phyloP scores from a whole-genome alignment of 2,329 filamentous ascomycete genomes.

The Aphanocladium album region DNA sequence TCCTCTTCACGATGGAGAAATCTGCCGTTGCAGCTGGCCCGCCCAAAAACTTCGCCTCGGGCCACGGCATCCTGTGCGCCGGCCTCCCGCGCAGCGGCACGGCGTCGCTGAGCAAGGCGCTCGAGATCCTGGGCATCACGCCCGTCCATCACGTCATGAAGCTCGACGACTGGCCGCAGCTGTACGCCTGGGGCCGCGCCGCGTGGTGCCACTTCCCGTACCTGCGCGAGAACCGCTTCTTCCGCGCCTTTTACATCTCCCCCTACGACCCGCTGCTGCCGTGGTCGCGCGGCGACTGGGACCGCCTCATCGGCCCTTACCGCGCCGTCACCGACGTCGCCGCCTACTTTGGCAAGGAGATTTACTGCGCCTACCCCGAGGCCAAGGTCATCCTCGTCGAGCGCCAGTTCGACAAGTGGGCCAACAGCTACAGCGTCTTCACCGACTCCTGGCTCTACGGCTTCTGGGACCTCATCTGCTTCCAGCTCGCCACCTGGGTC shows the following conservation, averaged over 20 bases:
- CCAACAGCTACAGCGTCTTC: slow-evolving; percentile 10
- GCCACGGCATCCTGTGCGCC: slow-evolving; percentile 13
- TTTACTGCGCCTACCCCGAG: slow-evolving; percentile 8
- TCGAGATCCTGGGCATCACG: slow-evolving; percentile 10
- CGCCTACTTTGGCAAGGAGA: slow-evolving; percentile 6
- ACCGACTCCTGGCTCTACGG: slow-evolving; percentile 11
- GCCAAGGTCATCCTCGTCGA: slow-evolving; percentile 8
- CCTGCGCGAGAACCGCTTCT: slow-evolving; percentile 9
- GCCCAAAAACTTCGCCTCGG: slow-evolving; percentile 11
- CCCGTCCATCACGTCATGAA: slow-evolving; percentile 11
- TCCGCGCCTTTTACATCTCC: slow-evolving; percentile 9
- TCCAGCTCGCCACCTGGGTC: slow-evolving; percentile 11
- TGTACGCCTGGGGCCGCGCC: slow-evolving; percentile 11
- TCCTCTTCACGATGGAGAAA: slow-evolving; percentile 1
- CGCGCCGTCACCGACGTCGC: slow-evolving; percentile 9
- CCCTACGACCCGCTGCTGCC: slow-evolving; percentile 9
- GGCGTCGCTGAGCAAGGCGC: slow-evolving; percentile 4
- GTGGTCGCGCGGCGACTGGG: slow-evolving; percentile 12
- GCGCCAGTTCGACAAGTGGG: slow-evolving; percentile 3
- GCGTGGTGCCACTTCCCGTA: slow-evolving; percentile 13
- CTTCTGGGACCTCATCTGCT: slow-evolving; percentile 3
- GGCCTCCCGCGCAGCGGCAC: slow-evolving; percentile 12
- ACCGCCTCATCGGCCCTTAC: slow-evolving; percentile 10
- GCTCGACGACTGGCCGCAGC: slow-evolving; percentile 9
- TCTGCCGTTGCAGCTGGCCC: not conserved